A percentile compares a stretch with the other conserved stretches of the same genome.
Conservation (phyloP, 495 filamentous ascomycete species). For the Rhizodiscina lignyota region DNA sequence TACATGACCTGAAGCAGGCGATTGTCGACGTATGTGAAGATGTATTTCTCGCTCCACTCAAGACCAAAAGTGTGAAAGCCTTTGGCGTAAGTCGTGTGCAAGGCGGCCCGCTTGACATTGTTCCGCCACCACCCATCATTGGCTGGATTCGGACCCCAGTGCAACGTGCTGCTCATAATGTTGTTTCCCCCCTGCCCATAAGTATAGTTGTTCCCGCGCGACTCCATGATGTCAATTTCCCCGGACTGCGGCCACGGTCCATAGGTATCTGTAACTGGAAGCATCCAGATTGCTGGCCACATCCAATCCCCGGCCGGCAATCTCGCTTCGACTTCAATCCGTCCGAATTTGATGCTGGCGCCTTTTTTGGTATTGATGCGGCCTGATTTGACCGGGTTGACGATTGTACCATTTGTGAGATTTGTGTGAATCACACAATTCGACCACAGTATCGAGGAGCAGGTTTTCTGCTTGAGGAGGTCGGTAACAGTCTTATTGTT, state of each 20-base stretch:
- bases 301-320: slow-evolving; percentile 69
- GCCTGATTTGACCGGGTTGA: slow-evolving; percentile 64
- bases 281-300: slow-evolving; percentile 88
- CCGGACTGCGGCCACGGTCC: slow-evolving; percentile 65
- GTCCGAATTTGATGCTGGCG: slow-evolving; percentile 60
- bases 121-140: slow-evolving; percentile 63
- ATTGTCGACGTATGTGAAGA: slow-evolving; percentile 74
- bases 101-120: slow-evolving; percentile 55
- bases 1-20: slow-evolving; percentile 66
- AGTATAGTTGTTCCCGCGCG: slow-evolving; percentile 62
- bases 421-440: slow-evolving; percentile 53
- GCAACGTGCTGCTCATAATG: slow-evolving; percentile 61
- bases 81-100: slow-evolving; percentile 57
- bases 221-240: slow-evolving; percentile 75
- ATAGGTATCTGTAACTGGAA: slow-evolving; percentile 56
- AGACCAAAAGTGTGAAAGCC: slow-evolving; percentile 60
- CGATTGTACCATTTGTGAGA: slow-evolving; percentile 50
- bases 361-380: slow-evolving; percentile 57
- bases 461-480: slow-evolving; percentile 43
- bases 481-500: slow-evolving; percentile 48
- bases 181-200: slow-evolving; percentile 66
- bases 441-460: slow-evolving; percentile 35
- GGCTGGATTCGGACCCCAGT: slow-evolving; percentile 54
- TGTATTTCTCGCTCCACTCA: slow-evolving; percentile 77
- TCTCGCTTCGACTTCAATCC: slow-evolving; percentile 62